phyloP scores from a whole-genome alignment of 176 grass and related monocot genomes.

The Oryza glumipatula region DNA sequence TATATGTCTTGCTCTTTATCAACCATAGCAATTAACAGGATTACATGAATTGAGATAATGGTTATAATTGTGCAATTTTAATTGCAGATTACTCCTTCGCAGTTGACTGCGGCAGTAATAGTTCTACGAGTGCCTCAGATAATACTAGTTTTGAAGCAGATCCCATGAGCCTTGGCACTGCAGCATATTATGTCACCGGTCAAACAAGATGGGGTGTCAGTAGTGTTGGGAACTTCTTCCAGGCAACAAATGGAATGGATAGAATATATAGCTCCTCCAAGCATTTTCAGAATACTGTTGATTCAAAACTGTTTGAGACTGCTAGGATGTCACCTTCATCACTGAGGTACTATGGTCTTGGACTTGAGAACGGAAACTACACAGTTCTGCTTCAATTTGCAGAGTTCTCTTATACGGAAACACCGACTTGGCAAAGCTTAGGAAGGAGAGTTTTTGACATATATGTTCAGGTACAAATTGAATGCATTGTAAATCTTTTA shows the following conservation, averaged over 20 bases:
- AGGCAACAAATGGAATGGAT: constrained; percentile 45
- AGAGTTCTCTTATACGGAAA: constrained; percentile 50
- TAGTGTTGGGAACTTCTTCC: constrained; percentile 65
- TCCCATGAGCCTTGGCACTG: constrained; percentile 44
- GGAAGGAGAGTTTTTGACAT: constrained; percentile 90
- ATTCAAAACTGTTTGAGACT: constrained; percentile 67
- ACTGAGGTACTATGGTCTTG: constrained; percentile 86
- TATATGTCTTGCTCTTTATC: constrained; percentile 40
- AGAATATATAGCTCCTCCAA: constrained; percentile 38
- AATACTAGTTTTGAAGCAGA: constrained; percentile 60
- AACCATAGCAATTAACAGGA: not conserved
- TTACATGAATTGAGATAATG: not conserved
- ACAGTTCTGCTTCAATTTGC: constrained; percentile 76
- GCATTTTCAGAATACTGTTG: constrained; percentile 62
- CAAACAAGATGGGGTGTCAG: constrained; percentile 73
- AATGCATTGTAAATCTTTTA: not conserved
- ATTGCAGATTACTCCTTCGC: constrained; percentile 75
- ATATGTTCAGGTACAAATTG: constrained; percentile 70
- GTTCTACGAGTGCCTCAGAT: constrained; percentile 51
- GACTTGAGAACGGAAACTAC: constrained; percentile 96
- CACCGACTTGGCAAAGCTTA: constrained; percentile 52
- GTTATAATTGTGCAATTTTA: not conserved
- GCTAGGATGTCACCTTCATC: constrained; percentile 82
- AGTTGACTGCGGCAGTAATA: constrained; percentile 60
- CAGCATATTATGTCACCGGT: constrained; percentile 69